A percentile compares a stretch with the other conserved stretches of the same genome.
Conservation (phyloP, 2,329 filamentous ascomycete species). For the Coniochaeta ligniaria region DNA sequence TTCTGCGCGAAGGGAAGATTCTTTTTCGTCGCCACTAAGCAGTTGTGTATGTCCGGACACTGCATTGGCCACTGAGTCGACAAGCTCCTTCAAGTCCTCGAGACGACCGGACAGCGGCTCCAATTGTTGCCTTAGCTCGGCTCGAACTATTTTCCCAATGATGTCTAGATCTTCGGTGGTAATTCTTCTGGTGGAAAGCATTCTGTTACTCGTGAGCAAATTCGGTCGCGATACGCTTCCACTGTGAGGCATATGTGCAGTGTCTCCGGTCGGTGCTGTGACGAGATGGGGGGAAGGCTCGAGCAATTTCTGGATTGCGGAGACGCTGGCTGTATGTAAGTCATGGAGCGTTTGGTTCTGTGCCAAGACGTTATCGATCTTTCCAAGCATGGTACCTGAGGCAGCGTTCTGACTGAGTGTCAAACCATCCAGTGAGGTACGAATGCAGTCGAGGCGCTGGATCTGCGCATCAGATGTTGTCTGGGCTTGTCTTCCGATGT, state of each 20-base stretch:
- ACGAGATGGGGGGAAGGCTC: background rate
- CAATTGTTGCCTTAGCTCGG: background rate
- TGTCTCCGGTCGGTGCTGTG: background rate
- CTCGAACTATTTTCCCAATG: background rate
- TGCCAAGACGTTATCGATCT: background rate
- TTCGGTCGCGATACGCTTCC: background rate
- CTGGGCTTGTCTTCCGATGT: background rate
- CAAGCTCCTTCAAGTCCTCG: background rate
- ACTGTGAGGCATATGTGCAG: background rate
- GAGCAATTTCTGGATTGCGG: background rate
- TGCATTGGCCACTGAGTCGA: background rate
- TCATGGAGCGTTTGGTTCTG: background rate
- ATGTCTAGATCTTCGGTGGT: background rate
- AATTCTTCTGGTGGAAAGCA: background rate
- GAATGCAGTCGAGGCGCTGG: background rate
- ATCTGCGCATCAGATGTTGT: background rate
- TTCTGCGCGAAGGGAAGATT: background rate
- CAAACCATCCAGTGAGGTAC: background rate
- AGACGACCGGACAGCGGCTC: background rate
- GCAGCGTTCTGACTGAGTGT: background rate
- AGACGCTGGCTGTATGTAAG: background rate
- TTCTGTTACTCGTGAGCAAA: background rate
- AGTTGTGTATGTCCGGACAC: background rate
- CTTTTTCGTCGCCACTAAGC: background rate
- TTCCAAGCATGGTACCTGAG: background rate